Evolutionary conservation across 495 filamentous ascomycete species (phyloP), one percentile per base, ranked within the genome.

Genomic region (Neurospora tetrasperma): DNA sequence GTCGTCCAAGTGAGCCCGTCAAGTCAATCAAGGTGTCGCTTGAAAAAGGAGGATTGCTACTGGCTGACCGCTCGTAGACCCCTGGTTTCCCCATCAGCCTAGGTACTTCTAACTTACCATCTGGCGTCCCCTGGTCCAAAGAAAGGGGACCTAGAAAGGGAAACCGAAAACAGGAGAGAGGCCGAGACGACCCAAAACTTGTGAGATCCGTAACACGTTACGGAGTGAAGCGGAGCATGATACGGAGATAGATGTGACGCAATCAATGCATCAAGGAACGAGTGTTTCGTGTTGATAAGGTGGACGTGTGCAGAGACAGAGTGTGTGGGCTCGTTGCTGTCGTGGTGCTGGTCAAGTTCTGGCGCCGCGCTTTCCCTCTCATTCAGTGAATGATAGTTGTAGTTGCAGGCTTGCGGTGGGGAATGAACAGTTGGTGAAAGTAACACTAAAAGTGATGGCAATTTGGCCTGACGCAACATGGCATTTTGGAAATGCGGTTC

Each of bases 401-500:
- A 12, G 12, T 31, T 62, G 54, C 54, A 23, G 23, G 31, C 54
- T 62, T 62, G 54, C 11, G 23, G 27, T 66, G 27, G 14, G 54
- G 54, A 35, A 66, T 66, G 27, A 18, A 18, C 35, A 38, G 27
- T 66, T 66, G 14, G 7, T 66, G 5, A 66, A 66, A 38, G 54
- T 66, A 27, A 35, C 27, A 66, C 27, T 31, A 27, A 4, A 35
- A 66, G 54, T 18, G 48, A 71, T 71, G 42, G 70, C 42, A 48
- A 71, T 71, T 54, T 54, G 27, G 42, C 12, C 70, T 43, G 27
- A 31, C 70, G 31, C 43, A 71, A 14, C 27, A 71, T 71, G 70
- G 70, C 42, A 59, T 71, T 71, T 71, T 71, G 42, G 27, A 43
- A 71, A 71, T 71, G 23, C 70, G 42, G 48, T 71, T 35, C 35